These are phyloP conservation scores for Jatropha multifida DNA, from an alignment of 441 rosid genomes.

Conservation along the genomic window DNA sequence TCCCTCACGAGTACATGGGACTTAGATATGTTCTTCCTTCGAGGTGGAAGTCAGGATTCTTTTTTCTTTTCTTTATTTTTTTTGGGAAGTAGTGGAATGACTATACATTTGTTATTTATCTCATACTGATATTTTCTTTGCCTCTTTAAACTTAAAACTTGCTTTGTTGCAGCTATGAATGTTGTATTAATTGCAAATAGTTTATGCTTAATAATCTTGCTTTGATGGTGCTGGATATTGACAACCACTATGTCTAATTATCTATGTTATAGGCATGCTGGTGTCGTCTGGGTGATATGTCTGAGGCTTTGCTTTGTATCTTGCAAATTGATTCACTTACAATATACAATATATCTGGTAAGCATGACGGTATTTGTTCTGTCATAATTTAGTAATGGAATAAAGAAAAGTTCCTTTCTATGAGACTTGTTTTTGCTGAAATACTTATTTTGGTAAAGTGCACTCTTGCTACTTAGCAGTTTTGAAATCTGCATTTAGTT, in stretches of 20 bases:
- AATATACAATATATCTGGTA: slow-evolving; percentile 76
- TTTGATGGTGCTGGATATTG: slow-evolving; percentile 3
- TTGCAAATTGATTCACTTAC: slow-evolving; percentile 69
- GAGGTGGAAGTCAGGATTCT: neutral
- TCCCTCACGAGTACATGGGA: neutral
- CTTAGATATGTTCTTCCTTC: neutral
- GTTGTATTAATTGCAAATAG: neutral
- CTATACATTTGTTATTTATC: neutral
- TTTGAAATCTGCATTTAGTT: neutral
- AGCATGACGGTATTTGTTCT: slow-evolving; percentile 13
- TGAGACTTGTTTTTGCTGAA: neutral
- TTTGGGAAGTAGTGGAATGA: neutral
- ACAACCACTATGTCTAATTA: slow-evolving; percentile 10
- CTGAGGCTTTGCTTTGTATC: slow-evolving; percentile 77
- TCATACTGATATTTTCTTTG: neutral
- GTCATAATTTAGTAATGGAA: neutral
- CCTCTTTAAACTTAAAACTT: neutral
- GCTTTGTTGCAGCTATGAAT: neutral
- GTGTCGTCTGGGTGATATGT: slow-evolving; percentile 66
- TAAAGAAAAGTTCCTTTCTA: neutral
- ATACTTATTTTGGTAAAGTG: neutral
- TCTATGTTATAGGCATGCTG: slow-evolving; percentile 71
- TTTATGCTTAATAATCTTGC: neutral
- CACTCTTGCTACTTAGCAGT: neutral
- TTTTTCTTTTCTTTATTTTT: neutral